Percentiles rank a stretch among this genome's conserved stretches.
These are phyloP conservation scores for Blakeslea trispora DNA, from an alignment of 371 early-diverging fungal genomes.

Conservation along the genomic window DNA sequence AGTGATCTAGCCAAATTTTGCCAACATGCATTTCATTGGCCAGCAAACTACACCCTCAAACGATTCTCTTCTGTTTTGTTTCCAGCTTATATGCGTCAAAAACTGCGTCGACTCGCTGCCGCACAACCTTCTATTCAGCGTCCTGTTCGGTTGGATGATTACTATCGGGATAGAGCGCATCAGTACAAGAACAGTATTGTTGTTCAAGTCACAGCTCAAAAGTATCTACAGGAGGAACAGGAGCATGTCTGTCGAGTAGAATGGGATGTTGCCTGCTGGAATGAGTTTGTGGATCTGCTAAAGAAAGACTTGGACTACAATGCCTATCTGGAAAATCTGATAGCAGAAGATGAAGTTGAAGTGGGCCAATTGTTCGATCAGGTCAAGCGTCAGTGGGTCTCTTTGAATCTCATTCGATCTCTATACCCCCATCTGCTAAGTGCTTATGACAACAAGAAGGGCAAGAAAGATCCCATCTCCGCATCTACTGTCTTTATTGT, in stretches of 20 bases:
- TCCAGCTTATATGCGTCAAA: slow-evolving; percentile 23
- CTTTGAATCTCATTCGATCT: slow-evolving; percentile 8
- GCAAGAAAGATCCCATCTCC: background rate
- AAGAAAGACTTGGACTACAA: slow-evolving; percentile 5
- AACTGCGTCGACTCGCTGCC: background rate
- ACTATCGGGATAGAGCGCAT: background rate
- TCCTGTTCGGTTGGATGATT: background rate
- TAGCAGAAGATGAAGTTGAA: background rate
- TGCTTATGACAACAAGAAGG: background rate
- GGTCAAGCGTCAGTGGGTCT: slow-evolving; percentile 28
- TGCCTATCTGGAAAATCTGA: background rate
- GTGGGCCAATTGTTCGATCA: slow-evolving; percentile 5
- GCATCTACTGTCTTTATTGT: background rate
- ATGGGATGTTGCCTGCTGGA: slow-evolving; percentile 9
- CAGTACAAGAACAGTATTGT: background rate
- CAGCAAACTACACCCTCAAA: slow-evolving; percentile 11
- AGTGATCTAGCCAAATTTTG: slow-evolving; percentile 9
- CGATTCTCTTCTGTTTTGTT: slow-evolving; percentile 15
- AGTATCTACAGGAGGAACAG: background rate
- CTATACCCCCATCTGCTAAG: background rate
- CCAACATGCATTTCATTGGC: slow-evolving; percentile 19
- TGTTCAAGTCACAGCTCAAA: background rate
- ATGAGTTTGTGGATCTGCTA: background rate
- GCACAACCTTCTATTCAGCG: background rate
- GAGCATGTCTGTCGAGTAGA: slow-evolving; percentile 15